phyloP scores from a whole-genome alignment of 2,329 filamentous ascomycete species.

The Podosphaera aphanis region DNA sequence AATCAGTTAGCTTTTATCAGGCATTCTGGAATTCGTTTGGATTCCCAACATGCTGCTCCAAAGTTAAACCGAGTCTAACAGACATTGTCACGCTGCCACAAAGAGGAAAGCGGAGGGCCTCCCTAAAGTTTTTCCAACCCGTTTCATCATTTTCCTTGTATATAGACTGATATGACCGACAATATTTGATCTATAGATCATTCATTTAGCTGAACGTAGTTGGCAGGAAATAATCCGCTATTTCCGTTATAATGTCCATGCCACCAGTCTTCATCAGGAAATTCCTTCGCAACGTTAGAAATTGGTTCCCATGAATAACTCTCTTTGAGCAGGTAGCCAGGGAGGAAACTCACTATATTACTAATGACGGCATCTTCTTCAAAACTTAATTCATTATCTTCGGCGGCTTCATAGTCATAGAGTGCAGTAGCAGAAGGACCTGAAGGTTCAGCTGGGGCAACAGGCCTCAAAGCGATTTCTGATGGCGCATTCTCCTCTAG shows the following conservation, averaged over 20 bases:
- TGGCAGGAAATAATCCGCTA: conserved; percentile 61
- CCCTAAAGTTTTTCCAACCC: background rate
- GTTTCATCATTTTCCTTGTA: background rate
- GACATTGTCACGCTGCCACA: background rate
- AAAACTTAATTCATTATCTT: conserved; percentile 76
- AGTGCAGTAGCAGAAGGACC: conserved; percentile 56
- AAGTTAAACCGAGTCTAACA: background rate
- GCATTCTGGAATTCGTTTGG: background rate
- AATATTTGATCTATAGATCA: conserved; percentile 2
- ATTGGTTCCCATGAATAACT: background rate
- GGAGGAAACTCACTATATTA: conserved; percentile 36
- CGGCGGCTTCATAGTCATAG: conserved; percentile 91
- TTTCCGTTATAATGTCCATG: conserved; percentile 64
- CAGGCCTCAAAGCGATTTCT: conserved; percentile 13
- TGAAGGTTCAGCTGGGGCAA: conserved; percentile 15
- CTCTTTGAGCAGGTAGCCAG: background rate
- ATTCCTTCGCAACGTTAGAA: conserved; percentile 2
- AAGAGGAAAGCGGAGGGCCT: background rate
- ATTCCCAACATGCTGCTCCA: background rate
- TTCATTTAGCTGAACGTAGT: conserved; percentile 36
- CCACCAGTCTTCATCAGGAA: conserved; percentile 55
- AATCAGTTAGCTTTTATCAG: background rate
- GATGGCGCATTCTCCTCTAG: conserved; percentile 31
- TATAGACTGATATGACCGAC: background rate
- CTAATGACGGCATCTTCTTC: conserved; percentile 69